Evolutionary conservation across 2,329 filamentous ascomycete genomes (phyloP), one percentile per base, ranked within the genome.

Genomic region (Aspergillus spinulosporus): DNA sequence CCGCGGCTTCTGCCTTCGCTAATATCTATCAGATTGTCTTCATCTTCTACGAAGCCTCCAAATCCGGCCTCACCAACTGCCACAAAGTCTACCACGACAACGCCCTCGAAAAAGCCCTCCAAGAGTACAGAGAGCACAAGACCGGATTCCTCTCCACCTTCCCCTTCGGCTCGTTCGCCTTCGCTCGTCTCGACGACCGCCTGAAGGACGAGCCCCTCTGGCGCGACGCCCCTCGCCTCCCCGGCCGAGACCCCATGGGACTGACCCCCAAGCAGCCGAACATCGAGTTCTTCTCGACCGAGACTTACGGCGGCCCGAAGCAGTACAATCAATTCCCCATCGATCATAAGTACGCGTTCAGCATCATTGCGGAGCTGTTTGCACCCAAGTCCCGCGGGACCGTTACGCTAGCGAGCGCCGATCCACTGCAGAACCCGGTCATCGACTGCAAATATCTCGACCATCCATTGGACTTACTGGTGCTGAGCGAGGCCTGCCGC

Each of bases 91-190:
- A 84, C 68, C 82, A 84, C 59, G 77, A 76, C 34, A 74, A 82
- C 60, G 81, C 78, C 28, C 72, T 82, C 14, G 72, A 74, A 9
- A 78, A 78, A 51, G 77, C 81, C 0, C 82, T 82, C 62, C 68
- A 76, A 9, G 75, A 82, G 47, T 88, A 82, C 79, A 80, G 83
- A 66, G 78, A 84, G 31, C 77, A 82, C 49, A 84, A 84, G 63
- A 74, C 76, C 2, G 85, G 85, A 0, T 76, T 84, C 34, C 72
- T 87, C 1, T 82, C 84, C 1, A 80, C 78, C 0, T 86, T 87
- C 62, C 84, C 84, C 7, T 88, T 87, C 51, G 85, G 85, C 40
- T 77, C 78, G 8, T 86, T 87, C 55, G 84, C 80, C 8, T 88
- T 79, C 62, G 81, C 84, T 4, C 79, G 85, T n/a, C 74, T 88